phyloP scores from a whole-genome alignment of 2,329 filamentous ascomycete species.

The Cladosporium phlei region DNA sequence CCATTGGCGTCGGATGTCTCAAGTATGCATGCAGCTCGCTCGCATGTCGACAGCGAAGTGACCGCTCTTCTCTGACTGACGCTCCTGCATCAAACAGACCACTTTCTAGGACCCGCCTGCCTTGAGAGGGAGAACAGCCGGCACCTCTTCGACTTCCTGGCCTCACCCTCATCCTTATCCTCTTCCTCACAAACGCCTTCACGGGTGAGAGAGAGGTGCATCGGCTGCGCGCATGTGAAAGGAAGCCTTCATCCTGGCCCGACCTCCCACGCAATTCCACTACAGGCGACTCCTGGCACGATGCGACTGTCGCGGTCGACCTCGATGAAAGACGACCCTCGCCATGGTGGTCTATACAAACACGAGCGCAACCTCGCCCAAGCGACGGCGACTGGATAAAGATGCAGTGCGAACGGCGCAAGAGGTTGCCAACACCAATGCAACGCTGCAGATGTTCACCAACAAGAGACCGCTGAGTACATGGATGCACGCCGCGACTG shows the following conservation, averaged over 20 bases:
- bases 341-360: constrained; percentile 3
- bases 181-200: neutral
- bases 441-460: constrained; percentile 6
- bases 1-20: no score
- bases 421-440: constrained; percentile 5
- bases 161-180: no score
- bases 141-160: no score
- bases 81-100: no score
- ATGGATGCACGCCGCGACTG: neutral
- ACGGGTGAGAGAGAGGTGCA: neutral
- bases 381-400: constrained; percentile 1
- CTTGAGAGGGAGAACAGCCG: no score
- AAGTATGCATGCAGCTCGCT: neutral
- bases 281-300: neutral
- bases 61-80: neutral
- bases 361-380: neutral
- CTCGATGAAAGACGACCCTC: constrained; percentile 1
- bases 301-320: neutral
- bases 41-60: neutral
- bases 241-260: neutral
- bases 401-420: constrained; percentile 1
- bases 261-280: neutral
- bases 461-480: neutral
- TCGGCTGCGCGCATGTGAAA: constrained; percentile 3
- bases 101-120: no score